These are phyloP conservation scores for Hypomyces rosellus DNA, from an alignment of 2,329 filamentous ascomycete species.

Conservation along the genomic window DNA sequence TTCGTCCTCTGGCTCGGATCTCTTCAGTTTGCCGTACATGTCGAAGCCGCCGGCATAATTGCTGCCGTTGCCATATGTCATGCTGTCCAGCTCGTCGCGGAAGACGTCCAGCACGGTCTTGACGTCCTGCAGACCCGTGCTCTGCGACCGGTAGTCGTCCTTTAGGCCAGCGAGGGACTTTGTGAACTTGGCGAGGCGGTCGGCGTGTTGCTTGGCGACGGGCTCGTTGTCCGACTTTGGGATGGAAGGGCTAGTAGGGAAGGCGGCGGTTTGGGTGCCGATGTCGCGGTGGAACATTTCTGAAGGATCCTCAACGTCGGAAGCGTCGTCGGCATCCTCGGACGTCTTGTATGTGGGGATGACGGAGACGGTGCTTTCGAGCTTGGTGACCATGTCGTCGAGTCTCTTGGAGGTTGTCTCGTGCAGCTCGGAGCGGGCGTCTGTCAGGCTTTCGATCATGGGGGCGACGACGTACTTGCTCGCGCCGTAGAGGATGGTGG, in stretches of 20 bases:
- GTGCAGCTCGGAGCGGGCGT: conserved; percentile 48
- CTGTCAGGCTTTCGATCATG: conserved; percentile 48
- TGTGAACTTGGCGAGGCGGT: conserved; percentile 37
- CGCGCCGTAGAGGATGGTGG: conserved; percentile 62
- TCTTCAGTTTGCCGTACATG: conserved; percentile 37
- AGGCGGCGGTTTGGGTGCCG: conserved; percentile 68
- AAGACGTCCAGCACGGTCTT: conserved; percentile 51
- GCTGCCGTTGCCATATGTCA: conserved; percentile 41
- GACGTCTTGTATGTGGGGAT: conserved; percentile 38
- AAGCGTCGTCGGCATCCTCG: conserved; percentile 27
- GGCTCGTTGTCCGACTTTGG: conserved; percentile 17
- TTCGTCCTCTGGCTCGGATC: conserved; percentile 58
- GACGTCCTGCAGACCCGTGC: conserved; percentile 44
- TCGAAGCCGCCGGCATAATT: conserved; percentile 34
- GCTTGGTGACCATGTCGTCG: conserved; percentile 39
- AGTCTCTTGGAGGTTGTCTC: conserved; percentile 41
- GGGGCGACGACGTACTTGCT: conserved; percentile 63
- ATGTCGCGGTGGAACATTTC: conserved; percentile 79
- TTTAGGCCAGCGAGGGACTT: conserved; percentile 37
- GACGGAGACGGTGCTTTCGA: conserved; percentile 54
- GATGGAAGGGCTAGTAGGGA: conserved; percentile 16
- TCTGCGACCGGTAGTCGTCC: conserved; percentile 37
- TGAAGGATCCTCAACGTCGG: conserved; percentile 57
- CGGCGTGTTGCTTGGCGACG: conserved; percentile 32
- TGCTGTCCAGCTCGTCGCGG: conserved; percentile 57